Evolutionary conservation across 495 filamentous ascomycete species (phyloP).

Genomic region (Pyrenopolyporus hunteri): DNA sequence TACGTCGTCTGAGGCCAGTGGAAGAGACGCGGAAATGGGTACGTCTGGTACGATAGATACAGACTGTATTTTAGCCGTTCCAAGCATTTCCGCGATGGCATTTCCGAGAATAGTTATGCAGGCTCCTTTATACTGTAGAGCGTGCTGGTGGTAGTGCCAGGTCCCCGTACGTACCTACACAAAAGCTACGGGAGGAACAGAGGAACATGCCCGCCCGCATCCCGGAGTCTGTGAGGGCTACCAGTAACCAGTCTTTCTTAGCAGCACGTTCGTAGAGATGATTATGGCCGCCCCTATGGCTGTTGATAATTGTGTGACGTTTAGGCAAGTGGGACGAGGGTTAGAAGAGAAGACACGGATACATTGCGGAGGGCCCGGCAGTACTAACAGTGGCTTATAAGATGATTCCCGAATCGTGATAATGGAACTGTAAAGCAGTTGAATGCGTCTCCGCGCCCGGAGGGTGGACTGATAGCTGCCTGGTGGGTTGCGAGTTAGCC

Average conservation of each 20-base stretch:
- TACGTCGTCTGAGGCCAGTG: slow-evolving; percentile 10
- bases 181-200: slow-evolving; percentile 1
- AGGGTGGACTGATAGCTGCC: neutral
- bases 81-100: neutral
- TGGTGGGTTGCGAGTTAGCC: neutral
- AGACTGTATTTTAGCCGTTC: neutral
- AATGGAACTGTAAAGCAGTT: neutral
- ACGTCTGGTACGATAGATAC: neutral
- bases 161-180: neutral
- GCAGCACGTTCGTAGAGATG: neutral
- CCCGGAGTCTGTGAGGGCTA: neutral
- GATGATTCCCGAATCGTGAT: neutral
- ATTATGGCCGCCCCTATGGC: neutral
- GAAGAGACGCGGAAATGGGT: slow-evolving; percentile 4
- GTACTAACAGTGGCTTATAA: slow-evolving; percentile 4
- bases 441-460: neutral
- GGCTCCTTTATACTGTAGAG: neutral
- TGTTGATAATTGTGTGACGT: neutral
- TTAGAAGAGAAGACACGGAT: no score
- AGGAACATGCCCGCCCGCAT: slow-evolving; percentile 5
- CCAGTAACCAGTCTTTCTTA: slow-evolving; percentile 5
- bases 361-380: no score
- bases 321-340: no score
- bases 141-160: neutral
- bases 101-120: slow-evolving; percentile 4